phyloP scores from a whole-genome alignment of 2,329 filamentous ascomycete species.

The Colletotrichum tamarilloi region DNA sequence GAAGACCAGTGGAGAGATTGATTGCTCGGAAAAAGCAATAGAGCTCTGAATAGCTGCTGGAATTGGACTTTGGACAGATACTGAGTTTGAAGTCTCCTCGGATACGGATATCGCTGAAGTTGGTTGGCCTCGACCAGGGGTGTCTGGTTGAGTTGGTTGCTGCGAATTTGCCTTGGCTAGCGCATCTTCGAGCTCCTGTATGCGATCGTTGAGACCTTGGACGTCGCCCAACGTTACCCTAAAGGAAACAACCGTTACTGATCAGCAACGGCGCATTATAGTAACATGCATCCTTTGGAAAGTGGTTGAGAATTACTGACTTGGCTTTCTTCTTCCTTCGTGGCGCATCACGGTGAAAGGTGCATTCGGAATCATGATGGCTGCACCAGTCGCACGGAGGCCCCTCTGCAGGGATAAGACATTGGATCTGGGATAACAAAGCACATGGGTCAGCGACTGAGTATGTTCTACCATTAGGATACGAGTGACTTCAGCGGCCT shows the following conservation, averaged over 20 bases:
- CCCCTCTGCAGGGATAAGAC: conserved; percentile 2
- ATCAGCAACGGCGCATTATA: background rate
- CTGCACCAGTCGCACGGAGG: conserved; percentile 23
- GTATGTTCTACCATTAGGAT: rapidly evolving
- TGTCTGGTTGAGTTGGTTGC: background rate
- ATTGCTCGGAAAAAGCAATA: background rate
- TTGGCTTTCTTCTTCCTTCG: background rate
- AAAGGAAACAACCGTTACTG: background rate
- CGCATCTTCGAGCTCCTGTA: conserved; percentile 5
- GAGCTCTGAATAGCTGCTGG: background rate
- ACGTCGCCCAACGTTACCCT: conserved; percentile 7
- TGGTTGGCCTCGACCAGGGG: background rate
- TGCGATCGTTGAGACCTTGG: conserved; percentile 11
- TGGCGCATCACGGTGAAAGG: background rate
- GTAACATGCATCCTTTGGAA: rapidly evolving
- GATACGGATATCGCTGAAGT: background rate
- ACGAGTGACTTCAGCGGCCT: rapidly evolving
- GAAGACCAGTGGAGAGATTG: background rate
- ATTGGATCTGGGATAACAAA: conserved; percentile 11
- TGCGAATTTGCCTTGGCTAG: background rate
- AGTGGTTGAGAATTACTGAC: background rate
- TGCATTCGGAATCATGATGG: conserved; percentile 13
- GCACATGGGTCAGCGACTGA: background rate
- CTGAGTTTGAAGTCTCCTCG: background rate
- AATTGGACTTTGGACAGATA: background rate